Base-by-base conservation (phyloP, 495 filamentous ascomycete genomes). In the Penicillium dipodomyicola region DNA sequence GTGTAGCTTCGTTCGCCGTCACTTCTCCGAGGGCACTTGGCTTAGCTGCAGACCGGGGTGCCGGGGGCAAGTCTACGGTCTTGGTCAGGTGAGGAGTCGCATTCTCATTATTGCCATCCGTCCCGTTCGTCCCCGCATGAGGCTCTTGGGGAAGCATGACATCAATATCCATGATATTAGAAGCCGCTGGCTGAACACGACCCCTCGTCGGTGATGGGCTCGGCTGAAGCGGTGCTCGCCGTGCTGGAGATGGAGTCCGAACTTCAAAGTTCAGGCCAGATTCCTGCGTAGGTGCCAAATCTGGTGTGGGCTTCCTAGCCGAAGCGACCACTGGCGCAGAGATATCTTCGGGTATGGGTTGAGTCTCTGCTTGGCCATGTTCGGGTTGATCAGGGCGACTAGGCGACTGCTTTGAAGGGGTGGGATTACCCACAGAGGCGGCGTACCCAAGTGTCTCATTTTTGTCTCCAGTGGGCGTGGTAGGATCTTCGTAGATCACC, bases 401-500 rank as follows among this genome's bases (percentile, higher is more conserved):
- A 7, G 42, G 15, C 2, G 43, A 51, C 22, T 58, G 61, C 10
- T 57, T 58, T 7, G 35, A 50, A 8, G 64, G 61, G 1, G 59
- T 59, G 11, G 54, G 51, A 32, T 33, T 41, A 4, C 54, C 56
- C 43, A 57, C 45, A 7, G 59, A 60, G 9, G 40, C 29, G 5
- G 52, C 49, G n/a, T 57, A 48, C 8, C 11, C 32, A 25, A 56
- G 42, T 20, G 43, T 47, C 5, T 51, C 41, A 10, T 43, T 23
- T 37, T 56, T 59, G 9, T 47, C 46, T 6, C 62, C 51, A 33
- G 62, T 58, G 19, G 67, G 67, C 15, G 63, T 61, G n/a, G 63
- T 63, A 52, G 76, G 76, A 49, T 78, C 75, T 58, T 78, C 76
- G 29, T 76, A 77, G 29, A 78, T 77, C 27, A 71, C 50, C 54